phyloP scores from a whole-genome alignment of 345 rosid genomes.

The Citrus inodora region DNA sequence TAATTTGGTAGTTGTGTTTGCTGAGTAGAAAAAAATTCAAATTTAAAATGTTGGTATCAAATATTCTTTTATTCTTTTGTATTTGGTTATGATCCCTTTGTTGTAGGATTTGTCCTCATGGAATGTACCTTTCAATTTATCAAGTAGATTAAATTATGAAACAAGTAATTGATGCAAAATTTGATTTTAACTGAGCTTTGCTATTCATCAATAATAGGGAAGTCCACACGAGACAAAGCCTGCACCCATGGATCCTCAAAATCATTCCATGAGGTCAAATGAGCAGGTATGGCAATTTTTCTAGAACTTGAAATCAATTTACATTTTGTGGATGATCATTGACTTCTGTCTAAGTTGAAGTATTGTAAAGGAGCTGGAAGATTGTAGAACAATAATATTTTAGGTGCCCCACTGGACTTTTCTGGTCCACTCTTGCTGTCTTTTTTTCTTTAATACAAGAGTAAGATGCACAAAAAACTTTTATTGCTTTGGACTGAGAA shows the following conservation, averaged over 20 bases:
- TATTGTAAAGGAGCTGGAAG: neutral
- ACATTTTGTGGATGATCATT: neutral
- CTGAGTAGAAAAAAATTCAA: neutral
- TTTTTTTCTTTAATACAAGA: neutral
- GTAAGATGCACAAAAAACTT: neutral
- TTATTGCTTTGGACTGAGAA: neutral
- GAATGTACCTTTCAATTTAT: neutral
- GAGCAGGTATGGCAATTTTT: constrained; percentile 29
- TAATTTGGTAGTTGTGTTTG: neutral
- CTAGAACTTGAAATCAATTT: constrained; percentile 5
- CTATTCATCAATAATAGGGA: constrained; percentile 27
- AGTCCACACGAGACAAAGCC: constrained; percentile 44
- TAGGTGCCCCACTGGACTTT: neutral
- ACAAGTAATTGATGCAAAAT: neutral
- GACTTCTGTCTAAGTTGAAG: neutral
- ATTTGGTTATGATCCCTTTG: neutral
- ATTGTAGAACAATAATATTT: neutral
- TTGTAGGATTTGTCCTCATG: neutral
- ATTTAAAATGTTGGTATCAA: neutral
- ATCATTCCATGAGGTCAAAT: constrained; percentile 21
- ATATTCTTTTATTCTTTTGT: neutral
- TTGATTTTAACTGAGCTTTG: constrained; percentile 4
- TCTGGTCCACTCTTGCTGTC: neutral
- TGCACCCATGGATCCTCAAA: constrained; percentile 20
- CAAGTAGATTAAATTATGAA: neutral